Evolutionary conservation across 345 rosid species (phyloP), one percentile per base, ranked within the genome.

Genomic region (Syzygium grande): DNA sequence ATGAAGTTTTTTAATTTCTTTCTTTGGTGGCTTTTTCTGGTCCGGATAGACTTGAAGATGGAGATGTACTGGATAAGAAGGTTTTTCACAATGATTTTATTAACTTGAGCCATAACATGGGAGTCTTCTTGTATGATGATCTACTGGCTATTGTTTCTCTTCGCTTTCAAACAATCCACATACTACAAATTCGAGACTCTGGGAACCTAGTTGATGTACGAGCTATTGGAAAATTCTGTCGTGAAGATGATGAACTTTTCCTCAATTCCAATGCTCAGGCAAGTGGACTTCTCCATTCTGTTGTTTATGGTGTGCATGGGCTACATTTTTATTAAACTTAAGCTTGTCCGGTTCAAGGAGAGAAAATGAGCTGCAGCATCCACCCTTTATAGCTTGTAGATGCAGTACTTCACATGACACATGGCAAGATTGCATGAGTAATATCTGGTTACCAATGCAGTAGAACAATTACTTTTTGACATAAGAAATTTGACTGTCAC

Each of bases 201-300:
- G 99, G 99, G 84, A 90, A 93, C 87, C 93, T 98, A 89, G 99
- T 98, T 85, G 95, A 98, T 89, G 94, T 95, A 52, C 96, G 98
- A 88, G 97, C 95, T 43, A 94, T 98, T 65, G 99, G 99, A 23
- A 91, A 94, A 65, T 96, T 93, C 88, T 98, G 99, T 88, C 97
- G 88, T 29, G 99, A 98, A 89, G 99, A 96, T 88, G 99, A 98
- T 79, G 98, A 96, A 87, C 98, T 98, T 89, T 98, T 98, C 88
- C 94, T 98, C 84, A 94, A 92, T 90, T 95, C 98, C 51, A 93
- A 89, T 90, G 87, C 94, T 86, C 98, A 96, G 96, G 99, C 91
- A 91, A 96, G 93, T 86, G 34, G 49, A n/a, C 84, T 52, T 80
- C 73, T 80, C 77, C 5, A 86, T 52, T 34, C 6, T 21, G 59